Evolutionary conservation across 2,329 filamentous ascomycete species (phyloP), one percentile per base, ranked within the genome.

Genomic region (Canariomyces notabilis): DNA sequence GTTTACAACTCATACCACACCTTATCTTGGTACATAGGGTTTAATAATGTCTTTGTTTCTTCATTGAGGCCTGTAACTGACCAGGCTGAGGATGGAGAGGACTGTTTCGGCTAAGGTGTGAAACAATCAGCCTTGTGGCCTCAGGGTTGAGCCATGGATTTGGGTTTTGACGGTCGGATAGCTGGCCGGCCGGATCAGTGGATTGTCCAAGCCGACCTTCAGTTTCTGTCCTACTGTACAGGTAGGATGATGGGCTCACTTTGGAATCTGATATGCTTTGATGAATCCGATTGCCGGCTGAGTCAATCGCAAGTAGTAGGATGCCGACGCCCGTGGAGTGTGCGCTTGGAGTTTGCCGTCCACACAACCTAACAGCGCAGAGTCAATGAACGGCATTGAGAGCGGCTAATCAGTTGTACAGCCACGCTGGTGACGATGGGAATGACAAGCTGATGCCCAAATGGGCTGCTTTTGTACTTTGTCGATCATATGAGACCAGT

Each of bases 401-500:
- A n/a, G 37, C 21, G 37, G 14, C 29, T 22, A 15, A 39, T 5
- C 6, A 14, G 15, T n/a, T n/a, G 20, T 26, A 39, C 18, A 16
- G 46, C 39, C 36, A 36, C 36, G n/a, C n/a, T n/a, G n/a, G n/a
- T n/a, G n/a, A n/a, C n/a, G n/a, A 35, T 4, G 11, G 14, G 26
- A 8, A 29, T 5, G 26, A 12, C 4, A 5, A 29, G 26, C 26
- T 38, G 18, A 26, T 19, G 16, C 7, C 35, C 20, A 11, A 5
- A 23, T 16, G 18, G 37, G 22, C 6, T 18, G n/a, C 23, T 33
- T 42, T 6, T 29, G 11, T 18, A 8, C 22, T 38, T 16, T 36
- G 38, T 21, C 37, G 43, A 41, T 43, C 35, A 46, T 29, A 39
- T 15, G 49, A 51, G 49, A 42, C 46, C 49, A 49, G 42, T 43